Evolutionary conservation across 208 protist species (phyloP), one percentile per base, ranked within the genome.

Genomic region (Lotmaria passim): DNA sequence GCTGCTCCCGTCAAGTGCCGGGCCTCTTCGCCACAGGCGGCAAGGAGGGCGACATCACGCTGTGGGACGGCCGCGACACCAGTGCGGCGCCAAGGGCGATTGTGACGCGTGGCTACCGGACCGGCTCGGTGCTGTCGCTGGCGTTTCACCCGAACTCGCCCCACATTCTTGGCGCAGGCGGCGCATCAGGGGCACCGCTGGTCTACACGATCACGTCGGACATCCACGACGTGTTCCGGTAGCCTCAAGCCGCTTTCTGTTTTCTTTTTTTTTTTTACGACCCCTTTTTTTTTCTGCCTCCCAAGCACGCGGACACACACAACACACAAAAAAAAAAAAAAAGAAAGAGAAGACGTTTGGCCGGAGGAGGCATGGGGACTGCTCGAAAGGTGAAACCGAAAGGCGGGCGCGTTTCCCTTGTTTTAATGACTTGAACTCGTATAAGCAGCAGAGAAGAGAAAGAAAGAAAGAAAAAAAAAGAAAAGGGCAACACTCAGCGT

Each of bases 181-280:
- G 95, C 6, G 77, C 83, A 2, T 41, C 70, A 0, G 95, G 95
- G 0, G 86, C 95, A 60, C 91, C 93, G 14, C 82, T 95, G 28
- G 90, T 98, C 47, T 98, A 97, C 81, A 95, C 88, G n/a, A 93
- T 93, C 21, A 95, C 89, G 7, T 75, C 50, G 21, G 93, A 97
- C 65, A 67, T 95, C 31, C 75, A 81, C 33, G 60, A 70, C 24
- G 73, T 90, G 28, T 95, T 91, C 65, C 61, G 61, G 38, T 71
- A 51, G 47, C 26, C 53, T 11, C 24, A 4, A 0, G 33, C 23
- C 26, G 4, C 11, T 28, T 21, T 5, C 50, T n/a, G 15, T 33
- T 56, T 31, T 56, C 15, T 6, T 36, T 36, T 51, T 51, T 12
- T 51, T 14, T 51, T 51, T n/a, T n/a, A n/a, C n/a, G n/a, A n/a